Percentiles rank a stretch among this genome's conserved stretches.
Conservation (phyloP, 345 rosid genomes). For the Citrus sinensis region DVS_A1.0 CM039165.1:38728501-38729000, state of each 20-base stretch:
- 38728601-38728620: constrained; percentile 52
- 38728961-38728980: not conserved
- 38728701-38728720: not conserved
- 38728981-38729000: not conserved
- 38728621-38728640: constrained; percentile 16
- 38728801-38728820: not conserved
- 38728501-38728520: constrained; percentile 25
- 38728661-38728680: not conserved
- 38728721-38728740: not conserved
- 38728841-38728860: not conserved
- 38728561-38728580: constrained; percentile 24
- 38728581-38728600: constrained; percentile 32
- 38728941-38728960: not conserved
- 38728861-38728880: not conserved
- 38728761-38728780: not conserved
- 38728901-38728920: not conserved
- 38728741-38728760: not conserved
- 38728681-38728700: not conserved
- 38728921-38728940: no score
- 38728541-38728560: constrained; percentile 28
- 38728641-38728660: not conserved
- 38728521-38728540: constrained; percentile 20
- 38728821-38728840: not conserved
- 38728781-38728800: constrained; percentile 16
- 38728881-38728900: not conserved